Percentiles rank a stretch among this genome's conserved stretches.
These are phyloP conservation scores for Schizochytrium sp. DNA, from an alignment of 108 stramenopile genomes.

Conservation along the genomic window DNA sequence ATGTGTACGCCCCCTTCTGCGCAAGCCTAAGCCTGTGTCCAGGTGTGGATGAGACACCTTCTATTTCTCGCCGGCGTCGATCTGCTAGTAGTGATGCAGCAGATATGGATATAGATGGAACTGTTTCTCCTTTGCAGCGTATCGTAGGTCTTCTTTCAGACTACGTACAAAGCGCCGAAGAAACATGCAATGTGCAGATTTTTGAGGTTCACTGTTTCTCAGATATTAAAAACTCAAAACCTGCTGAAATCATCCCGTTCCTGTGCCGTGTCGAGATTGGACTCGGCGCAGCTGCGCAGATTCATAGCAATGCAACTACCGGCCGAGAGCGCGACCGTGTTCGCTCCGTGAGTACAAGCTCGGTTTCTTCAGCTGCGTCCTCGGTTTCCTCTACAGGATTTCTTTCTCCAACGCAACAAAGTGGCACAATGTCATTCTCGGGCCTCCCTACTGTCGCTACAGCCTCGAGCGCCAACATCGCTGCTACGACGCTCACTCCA, in stretches of 20 bases:
- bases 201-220: neutral
- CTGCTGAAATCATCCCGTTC: neutral
- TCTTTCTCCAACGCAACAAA: neutral
- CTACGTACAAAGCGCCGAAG: constrained; percentile 13
- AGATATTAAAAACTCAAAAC: neutral
- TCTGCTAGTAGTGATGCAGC: neutral
- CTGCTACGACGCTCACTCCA: neutral
- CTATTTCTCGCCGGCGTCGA: neutral
- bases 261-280: constrained; percentile 54
- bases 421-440: no score
- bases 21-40: constrained; percentile 27
- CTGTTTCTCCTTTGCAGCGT: neutral
- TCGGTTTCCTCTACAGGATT: neutral
- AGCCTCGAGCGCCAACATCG: no score
- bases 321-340: constrained; percentile 1
- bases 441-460: no score
- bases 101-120: neutral
- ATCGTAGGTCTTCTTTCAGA: neutral
- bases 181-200: neutral
- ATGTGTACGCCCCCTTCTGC: constrained; percentile 38
- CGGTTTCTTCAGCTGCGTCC: neutral
- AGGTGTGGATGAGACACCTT: neutral
- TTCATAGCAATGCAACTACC: neutral
- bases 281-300: constrained; percentile 19
- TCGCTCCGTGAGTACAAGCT: constrained; percentile 31